These are phyloP conservation scores for Irineochytrium annulatum DNA, from an alignment of 192 early-diverging fungal species.

Conservation along the genomic window DNA sequence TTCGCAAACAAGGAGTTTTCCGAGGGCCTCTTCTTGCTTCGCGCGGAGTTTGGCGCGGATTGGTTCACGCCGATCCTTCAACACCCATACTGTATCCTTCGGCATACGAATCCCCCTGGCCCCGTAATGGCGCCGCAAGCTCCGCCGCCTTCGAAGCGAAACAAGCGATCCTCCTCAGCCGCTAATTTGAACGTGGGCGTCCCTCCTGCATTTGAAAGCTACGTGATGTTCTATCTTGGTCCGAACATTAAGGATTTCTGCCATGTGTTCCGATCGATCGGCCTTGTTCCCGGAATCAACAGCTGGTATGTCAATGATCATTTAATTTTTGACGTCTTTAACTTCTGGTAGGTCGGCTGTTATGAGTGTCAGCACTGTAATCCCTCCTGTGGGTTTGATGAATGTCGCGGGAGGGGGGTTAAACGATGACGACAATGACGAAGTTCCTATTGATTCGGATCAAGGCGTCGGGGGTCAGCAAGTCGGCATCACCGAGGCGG, in stretches of 20 bases:
- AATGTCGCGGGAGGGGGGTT: background rate
- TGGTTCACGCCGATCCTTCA: slow-evolving; percentile 58
- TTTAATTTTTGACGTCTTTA: background rate
- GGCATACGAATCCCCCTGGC: slow-evolving; percentile 30
- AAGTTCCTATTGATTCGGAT: background rate
- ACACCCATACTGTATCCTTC: slow-evolving; percentile 48
- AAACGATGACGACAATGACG: background rate
- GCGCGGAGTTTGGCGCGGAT: slow-evolving; percentile 54
- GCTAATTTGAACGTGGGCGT: slow-evolving; percentile 2
- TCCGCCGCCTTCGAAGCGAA: background rate
- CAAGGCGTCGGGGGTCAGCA: background rate
- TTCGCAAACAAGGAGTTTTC: slow-evolving; percentile 47
- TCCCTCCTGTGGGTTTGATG: background rate
- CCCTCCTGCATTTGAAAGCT: slow-evolving; percentile 35
- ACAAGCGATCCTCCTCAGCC: background rate
- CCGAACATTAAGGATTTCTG: slow-evolving; percentile 46
- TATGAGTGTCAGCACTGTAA: background rate
- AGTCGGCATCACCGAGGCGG: background rate
- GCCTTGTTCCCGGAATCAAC: slow-evolving; percentile 49
- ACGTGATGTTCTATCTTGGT: slow-evolving; percentile 47
- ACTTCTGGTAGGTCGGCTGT: background rate
- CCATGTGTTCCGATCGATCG: slow-evolving; percentile 43
- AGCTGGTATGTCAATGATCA: slow-evolving; percentile 34
- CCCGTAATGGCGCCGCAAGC: slow-evolving; percentile 12
- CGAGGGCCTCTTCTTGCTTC: slow-evolving; percentile 50